Percentiles rank a stretch among this genome's conserved stretches.
Evolutionary conservation across 2,329 filamentous ascomycete genomes (phyloP).

Genomic region (Ophiosphaerella herpotricha): DNA sequence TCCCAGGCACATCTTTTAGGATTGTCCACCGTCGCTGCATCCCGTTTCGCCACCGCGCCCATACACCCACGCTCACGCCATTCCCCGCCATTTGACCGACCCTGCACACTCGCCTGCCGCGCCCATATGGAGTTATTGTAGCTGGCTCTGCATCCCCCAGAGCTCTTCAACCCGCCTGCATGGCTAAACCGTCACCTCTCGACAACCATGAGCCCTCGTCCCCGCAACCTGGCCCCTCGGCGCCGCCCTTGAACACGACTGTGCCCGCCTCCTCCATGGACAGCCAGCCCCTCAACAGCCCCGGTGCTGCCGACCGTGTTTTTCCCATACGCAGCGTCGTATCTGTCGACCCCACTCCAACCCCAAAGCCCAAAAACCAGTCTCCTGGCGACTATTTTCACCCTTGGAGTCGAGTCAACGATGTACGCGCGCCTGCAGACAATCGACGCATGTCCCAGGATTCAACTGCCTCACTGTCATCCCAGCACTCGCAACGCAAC

Average conservation of each 20-base stretch:
- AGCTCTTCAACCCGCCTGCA: slow-evolving; percentile 10
- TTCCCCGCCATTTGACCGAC: too few species aligned
- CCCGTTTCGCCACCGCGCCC: background rate
- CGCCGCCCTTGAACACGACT: slow-evolving; percentile 11
- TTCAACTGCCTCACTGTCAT: slow-evolving; percentile 36
- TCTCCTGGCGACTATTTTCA: slow-evolving; percentile 46
- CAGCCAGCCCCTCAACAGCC: slow-evolving; percentile 37
- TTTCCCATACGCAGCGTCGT: slow-evolving; percentile 84
- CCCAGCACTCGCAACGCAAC: slow-evolving; percentile 28
- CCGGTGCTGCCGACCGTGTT: slow-evolving; percentile 63
- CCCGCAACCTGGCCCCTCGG: slow-evolving; percentile 5
- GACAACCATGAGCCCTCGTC: slow-evolving; percentile 13
- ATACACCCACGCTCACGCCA: background rate
- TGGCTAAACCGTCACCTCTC: slow-evolving; percentile 33
- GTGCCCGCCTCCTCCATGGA: slow-evolving; percentile 22
- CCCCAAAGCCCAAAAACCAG: slow-evolving; percentile 30
- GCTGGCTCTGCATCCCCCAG: too few species aligned
- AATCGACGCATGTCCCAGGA: slow-evolving; percentile 32
- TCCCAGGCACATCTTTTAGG: slow-evolving; percentile 13
- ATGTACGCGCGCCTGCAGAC: slow-evolving; percentile 26
- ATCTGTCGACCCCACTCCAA: slow-evolving; percentile 65
- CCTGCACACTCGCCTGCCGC: too few species aligned
- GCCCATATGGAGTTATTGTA: too few species aligned
- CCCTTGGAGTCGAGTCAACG: slow-evolving; percentile 28
- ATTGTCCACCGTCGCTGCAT: background rate